A percentile compares a stretch with the other conserved stretches of the same genome.
Evolutionary conservation across 2,329 filamentous ascomycete genomes (phyloP).

Genomic region (Helotiales sp.): DNA sequence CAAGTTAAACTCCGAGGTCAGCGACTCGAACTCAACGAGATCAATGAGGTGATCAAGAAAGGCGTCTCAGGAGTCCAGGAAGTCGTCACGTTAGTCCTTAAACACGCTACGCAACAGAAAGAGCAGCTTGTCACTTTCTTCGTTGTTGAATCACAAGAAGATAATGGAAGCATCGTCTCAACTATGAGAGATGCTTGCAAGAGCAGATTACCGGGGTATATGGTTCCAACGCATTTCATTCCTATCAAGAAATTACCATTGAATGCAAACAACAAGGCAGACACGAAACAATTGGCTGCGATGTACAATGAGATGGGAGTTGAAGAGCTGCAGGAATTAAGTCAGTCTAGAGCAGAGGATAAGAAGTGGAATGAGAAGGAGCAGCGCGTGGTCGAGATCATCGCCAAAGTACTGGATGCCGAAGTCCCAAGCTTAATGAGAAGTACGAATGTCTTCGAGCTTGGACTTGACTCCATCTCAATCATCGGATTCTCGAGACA

Average conservation of each 20-base stretch:
- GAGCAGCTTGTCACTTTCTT: constrained; percentile 83
- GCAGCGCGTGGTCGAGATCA: constrained; percentile 48
- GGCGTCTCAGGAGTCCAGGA: constrained; percentile 61
- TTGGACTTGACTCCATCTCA: constrained; percentile 87
- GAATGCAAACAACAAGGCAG: constrained; percentile 87
- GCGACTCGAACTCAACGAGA: constrained; percentile 85
- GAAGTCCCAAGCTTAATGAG: constrained; percentile 46
- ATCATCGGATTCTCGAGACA: constrained; percentile 67
- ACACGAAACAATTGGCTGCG: constrained; percentile 66
- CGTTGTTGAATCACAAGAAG: constrained; percentile 38
- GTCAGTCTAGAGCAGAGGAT: constrained; percentile 35
- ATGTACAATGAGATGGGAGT: constrained; percentile 62
- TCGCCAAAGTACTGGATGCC: constrained; percentile 43
- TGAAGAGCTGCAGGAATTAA: constrained; percentile 61
- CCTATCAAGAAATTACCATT: constrained; percentile 72
- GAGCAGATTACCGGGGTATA: constrained; percentile 73
- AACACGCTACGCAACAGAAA: constrained; percentile 70
- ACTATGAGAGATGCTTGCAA: constrained; percentile 64
- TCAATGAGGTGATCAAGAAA: constrained; percentile 78
- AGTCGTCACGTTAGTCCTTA: constrained; percentile 72
- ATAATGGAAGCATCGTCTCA: constrained; percentile 42
- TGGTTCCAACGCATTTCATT: constrained; percentile 86
- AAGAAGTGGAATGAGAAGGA: constrained; percentile 41
- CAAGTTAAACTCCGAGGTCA: constrained; percentile 92
- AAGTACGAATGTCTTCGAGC: constrained; percentile 73